Percentiles rank a stretch among this genome's conserved stretches.
Conservation (phyloP, 352 stramenopile species). For the Elongisporangium anandrum region DNA sequence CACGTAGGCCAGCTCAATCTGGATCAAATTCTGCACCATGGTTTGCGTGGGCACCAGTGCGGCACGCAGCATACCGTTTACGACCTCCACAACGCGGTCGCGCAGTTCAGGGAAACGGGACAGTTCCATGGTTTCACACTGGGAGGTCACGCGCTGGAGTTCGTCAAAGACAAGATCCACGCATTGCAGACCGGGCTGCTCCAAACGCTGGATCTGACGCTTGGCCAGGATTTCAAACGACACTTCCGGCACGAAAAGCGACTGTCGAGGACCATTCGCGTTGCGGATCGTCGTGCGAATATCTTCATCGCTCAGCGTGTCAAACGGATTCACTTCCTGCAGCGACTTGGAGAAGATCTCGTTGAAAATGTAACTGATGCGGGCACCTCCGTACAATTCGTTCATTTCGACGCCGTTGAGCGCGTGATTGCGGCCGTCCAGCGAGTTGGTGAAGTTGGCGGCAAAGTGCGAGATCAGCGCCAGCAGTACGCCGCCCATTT, state of each 20-base stretch:
- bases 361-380: slow-evolving; percentile 99
- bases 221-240: slow-evolving; percentile 98
- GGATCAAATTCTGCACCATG: slow-evolving; percentile 98
- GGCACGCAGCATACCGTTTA: slow-evolving; percentile 85
- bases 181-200: slow-evolving; percentile 95
- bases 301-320: slow-evolving; percentile 97
- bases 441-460: slow-evolving; percentile 87
- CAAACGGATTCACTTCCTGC: slow-evolving; percentile 94
- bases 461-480: slow-evolving; percentile 93
- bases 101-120: slow-evolving; percentile 93
- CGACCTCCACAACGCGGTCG: slow-evolving; percentile 95
- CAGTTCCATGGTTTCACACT: slow-evolving; percentile 95
- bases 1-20: slow-evolving; percentile 99
- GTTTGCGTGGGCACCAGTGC: slow-evolving; percentile 75
- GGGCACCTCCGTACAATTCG: slow-evolving; percentile 95
- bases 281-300: slow-evolving; percentile 99
- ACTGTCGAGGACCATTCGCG: slow-evolving; percentile 95
- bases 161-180: slow-evolving; percentile 99
- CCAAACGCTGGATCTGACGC: slow-evolving; percentile 95
- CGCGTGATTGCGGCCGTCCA: slow-evolving; percentile 83
- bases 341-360: slow-evolving; percentile 92
- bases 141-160: slow-evolving; percentile 93
- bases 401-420: slow-evolving; percentile 81
- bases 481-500: slow-evolving; percentile 93
- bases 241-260: slow-evolving; percentile 98